Evolutionary conservation across 2,329 filamentous ascomycete species (phyloP).

Genomic region (Aspergillus unguis): DNA sequence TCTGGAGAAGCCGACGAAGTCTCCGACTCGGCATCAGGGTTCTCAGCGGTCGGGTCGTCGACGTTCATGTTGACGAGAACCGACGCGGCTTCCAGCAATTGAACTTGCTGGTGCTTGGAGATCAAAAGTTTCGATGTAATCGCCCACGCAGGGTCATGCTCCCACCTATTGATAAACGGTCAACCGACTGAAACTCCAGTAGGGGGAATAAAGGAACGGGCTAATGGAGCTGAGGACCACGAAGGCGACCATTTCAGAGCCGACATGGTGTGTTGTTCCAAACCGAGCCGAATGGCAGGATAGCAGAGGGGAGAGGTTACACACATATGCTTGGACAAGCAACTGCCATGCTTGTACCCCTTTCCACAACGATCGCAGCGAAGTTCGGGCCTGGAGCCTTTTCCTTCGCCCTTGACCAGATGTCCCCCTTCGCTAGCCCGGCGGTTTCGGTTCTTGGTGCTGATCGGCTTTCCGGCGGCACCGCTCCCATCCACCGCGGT

Average conservation of each 20-base stretch:
- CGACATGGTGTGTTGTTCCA: conserved; percentile 40
- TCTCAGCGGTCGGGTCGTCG: conserved; percentile 60
- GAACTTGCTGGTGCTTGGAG: conserved; percentile 98
- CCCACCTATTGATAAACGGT: conserved; percentile 71
- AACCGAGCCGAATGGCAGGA: conserved; percentile 41
- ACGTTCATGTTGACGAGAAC: conserved; percentile 88
- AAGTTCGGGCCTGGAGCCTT: conserved; percentile 79
- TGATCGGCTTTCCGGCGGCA: conserved; percentile 46
- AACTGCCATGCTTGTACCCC: conserved; percentile 99
- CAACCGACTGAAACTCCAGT: conserved; percentile 34
- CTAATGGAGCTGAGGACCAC: conserved; percentile 34
- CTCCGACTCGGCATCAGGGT: conserved; percentile 71
- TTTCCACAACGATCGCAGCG: conserved; percentile 98
- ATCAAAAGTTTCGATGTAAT: conserved; percentile 96
- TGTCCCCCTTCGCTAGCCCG: conserved; percentile 83
- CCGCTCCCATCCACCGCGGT: conserved; percentile 47
- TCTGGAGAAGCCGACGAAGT: conserved; percentile 77
- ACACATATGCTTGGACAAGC: conserved; percentile 99
- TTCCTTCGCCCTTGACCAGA: conserved; percentile 72
- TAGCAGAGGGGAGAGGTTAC: conserved; percentile 62
- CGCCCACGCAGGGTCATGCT: conserved; percentile 97
- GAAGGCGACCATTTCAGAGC: conserved; percentile 39
- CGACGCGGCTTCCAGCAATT: conserved; percentile 94
- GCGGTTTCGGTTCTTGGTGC: conserved; percentile 55
- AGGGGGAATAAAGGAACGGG: conserved; percentile 25